Base-by-base conservation (phyloP, 352 stramenopile species). In the Pythium volutum region DNA sequence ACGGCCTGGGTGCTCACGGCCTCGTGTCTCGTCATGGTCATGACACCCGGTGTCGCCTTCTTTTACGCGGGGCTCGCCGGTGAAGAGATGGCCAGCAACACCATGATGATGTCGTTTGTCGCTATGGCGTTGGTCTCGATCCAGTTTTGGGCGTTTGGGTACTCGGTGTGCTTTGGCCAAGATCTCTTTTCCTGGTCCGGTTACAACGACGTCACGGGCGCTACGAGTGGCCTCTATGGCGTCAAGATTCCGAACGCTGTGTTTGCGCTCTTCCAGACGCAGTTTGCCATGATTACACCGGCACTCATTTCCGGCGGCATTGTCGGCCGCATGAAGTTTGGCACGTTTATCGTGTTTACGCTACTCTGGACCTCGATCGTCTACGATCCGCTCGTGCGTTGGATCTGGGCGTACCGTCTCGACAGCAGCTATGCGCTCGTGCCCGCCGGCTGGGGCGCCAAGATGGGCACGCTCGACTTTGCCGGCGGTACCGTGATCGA, bases 401-500 rank as follows among this genome's bases (percentile, higher is more conserved):
- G 87, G 83, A 83, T 92, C 65, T 96, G 88, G 87, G 76, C 79
- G 4, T 64, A 77, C 22, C 72, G 89, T 38, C 77, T 93, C 50
- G 72, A 89, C 57, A 65, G 62, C 22, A 69, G 71, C 12, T 91
- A 83, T 67, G 54, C 50, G 3, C 57, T 85, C 43, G 60, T 52
- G 4, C 52, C 77, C 4, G 66, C 79, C 38, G 80, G 83, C n/a
- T 90, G 83, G 79, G 79, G 87, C 42, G 79, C 66, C 45, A 84
- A 87, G 45, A 87, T 89, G 74, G 83, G 83, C 0, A 73, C 69
- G 12, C 58, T 95, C 12, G 87, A 96, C 55, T 96, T 93, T 58
- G 86, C 84, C 26, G 87, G 85, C 36, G 87, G 88, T 51, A 91
- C 81, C 18, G 86, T 96, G 18, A 89, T 96, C 50, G 83, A 95